A percentile compares a stretch with the other conserved stretches of the same genome.
Conservation (phyloP, 2,329 filamentous ascomycete species). For the Scedosporium boydii region DNA sequence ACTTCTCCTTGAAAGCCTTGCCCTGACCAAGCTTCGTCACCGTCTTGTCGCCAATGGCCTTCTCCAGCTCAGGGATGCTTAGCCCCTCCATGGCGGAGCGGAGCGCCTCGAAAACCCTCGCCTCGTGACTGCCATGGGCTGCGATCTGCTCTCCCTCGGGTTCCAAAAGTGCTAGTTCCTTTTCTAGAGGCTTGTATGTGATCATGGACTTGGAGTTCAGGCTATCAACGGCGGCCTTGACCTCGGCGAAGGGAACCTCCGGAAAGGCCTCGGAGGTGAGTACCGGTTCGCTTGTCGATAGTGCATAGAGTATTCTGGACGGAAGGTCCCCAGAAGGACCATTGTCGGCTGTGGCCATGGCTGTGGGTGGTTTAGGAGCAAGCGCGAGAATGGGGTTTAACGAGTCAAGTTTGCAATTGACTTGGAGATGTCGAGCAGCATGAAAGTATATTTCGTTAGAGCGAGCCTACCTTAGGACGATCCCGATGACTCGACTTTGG, state of each 20-base stretch:
- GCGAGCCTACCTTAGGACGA: neutral
- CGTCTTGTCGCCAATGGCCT: slow-evolving; percentile 60
- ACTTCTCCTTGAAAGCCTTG: slow-evolving; percentile 80
- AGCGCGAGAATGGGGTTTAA: neutral
- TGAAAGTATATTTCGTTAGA: neutral
- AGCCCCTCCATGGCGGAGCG: slow-evolving; percentile 67
- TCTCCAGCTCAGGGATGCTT: slow-evolving; percentile 65
- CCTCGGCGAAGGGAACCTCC: slow-evolving; percentile 49
- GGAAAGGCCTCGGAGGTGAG: slow-evolving; percentile 64
- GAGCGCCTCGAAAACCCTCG: slow-evolving; percentile 70
- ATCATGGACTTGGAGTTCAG: slow-evolving; percentile 80
- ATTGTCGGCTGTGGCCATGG: slow-evolving; percentile 32
- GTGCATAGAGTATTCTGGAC: slow-evolving; percentile 53
- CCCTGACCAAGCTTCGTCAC: slow-evolving; percentile 80
- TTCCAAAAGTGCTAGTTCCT: slow-evolving; percentile 68
- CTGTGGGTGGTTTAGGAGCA: neutral
- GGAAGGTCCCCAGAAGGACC: slow-evolving; percentile 46
- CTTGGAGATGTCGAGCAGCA: neutral
- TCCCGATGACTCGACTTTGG: slow-evolving; percentile 5
- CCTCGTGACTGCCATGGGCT: slow-evolving; percentile 70
- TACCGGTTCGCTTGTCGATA: slow-evolving; percentile 55
- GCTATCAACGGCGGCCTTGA: slow-evolving; percentile 85
- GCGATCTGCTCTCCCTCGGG: slow-evolving; percentile 64
- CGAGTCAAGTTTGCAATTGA: neutral
- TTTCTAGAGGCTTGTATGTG: slow-evolving; percentile 72